These are phyloP conservation scores for Diaporthe capsici DNA, from an alignment of 2,329 filamentous ascomycete genomes.

Conservation along the genomic window DNA sequence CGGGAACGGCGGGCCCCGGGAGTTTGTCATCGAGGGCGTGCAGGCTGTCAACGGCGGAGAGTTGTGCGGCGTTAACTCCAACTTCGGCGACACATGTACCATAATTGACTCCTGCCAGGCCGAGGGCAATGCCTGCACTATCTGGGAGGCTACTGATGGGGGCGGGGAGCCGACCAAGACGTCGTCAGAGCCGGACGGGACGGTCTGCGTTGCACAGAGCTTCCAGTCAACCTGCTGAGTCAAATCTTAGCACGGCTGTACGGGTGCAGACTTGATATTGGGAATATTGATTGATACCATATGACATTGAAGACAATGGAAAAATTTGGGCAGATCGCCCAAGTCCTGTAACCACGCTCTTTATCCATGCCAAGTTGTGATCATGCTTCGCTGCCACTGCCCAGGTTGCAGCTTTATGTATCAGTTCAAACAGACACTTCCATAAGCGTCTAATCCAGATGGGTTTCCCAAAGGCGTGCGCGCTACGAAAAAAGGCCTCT, in stretches of 20 bases:
- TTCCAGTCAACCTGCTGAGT: conserved; percentile 6
- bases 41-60: conserved; percentile 56
- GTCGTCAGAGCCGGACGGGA: conserved; percentile 11
- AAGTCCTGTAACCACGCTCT: not conserved
- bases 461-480: not conserved
- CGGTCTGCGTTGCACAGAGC: not conserved
- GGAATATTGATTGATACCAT: not conserved
- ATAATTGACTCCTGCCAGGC: conserved; percentile 45
- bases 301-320: not conserved
- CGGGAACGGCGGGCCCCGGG: conserved; percentile 54
- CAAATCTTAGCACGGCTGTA: not conserved
- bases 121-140: conserved; percentile 6
- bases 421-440: not conserved
- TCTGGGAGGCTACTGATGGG: conserved; percentile 3
- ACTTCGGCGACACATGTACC: conserved; percentile 57
- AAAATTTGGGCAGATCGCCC: not conserved
- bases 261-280: not conserved
- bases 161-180: conserved; percentile 16
- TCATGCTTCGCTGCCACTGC: not conserved
- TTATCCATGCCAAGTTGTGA: not conserved
- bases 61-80: conserved; percentile 63
- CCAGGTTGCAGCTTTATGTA: too few relatives aligned
- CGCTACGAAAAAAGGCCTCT: too few relatives aligned
- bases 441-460: not conserved
- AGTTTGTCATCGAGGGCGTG: conserved; percentile 59